Percentiles rank a stretch among this genome's conserved stretches.
These are phyloP conservation scores for Lactarius akahatsu DNA, from an alignment of 768 basidiomycete species.

Conservation along the genomic window DNA sequence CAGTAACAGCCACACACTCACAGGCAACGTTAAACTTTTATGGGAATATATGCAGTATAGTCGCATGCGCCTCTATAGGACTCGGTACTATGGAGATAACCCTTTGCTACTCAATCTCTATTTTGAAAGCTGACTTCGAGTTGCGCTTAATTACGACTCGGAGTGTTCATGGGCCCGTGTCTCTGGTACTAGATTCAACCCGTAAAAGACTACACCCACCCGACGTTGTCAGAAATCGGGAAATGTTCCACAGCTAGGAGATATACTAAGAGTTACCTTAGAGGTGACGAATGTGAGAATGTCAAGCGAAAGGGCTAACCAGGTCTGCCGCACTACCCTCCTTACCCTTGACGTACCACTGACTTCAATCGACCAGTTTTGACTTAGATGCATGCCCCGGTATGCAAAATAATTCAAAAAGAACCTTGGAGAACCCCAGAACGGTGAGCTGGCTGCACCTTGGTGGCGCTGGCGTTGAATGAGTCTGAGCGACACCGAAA, in stretches of 20 bases:
- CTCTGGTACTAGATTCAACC: neutral
- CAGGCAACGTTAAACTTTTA: no score
- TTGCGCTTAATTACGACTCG: neutral
- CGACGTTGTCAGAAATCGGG: neutral
- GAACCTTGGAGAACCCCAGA: neutral
- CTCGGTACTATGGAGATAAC: neutral
- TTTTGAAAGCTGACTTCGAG: neutral
- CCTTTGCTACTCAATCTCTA: neutral
- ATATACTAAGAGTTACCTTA: no score
- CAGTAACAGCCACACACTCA: neutral
- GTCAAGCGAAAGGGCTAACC: neutral
- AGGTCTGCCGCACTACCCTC: neutral
- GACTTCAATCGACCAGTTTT: neutral
- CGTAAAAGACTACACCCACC: neutral
- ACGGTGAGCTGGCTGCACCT: neutral
- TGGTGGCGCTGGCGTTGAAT: neutral
- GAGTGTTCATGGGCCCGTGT: neutral
- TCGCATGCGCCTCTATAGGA: neutral
- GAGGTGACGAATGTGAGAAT: no score
- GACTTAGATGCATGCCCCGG: no score
- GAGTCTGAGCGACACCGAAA: neutral
- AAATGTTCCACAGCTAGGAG: neutral
- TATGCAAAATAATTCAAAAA: no score
- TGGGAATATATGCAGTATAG: no score
- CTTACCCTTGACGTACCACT: neutral